These are phyloP conservation scores for Daldinia sp. DNA, from an alignment of 2,329 filamentous ascomycete species.

Conservation along the genomic window DNA sequence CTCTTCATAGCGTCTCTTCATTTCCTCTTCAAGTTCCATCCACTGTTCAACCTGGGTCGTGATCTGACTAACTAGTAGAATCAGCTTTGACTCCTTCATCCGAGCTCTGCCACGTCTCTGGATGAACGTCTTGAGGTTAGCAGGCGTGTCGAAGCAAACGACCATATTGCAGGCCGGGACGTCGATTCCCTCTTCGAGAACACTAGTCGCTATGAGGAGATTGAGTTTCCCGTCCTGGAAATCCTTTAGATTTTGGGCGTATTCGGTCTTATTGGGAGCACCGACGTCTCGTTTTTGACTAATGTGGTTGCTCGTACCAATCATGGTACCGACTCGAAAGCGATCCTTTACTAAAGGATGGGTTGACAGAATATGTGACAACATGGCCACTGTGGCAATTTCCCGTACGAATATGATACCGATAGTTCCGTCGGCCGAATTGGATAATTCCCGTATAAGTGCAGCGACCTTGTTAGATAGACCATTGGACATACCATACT, in stretches of 20 bases:
- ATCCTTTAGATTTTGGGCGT: slow-evolving; percentile 57
- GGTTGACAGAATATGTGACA: slow-evolving; percentile 67
- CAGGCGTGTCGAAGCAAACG: slow-evolving; percentile 66
- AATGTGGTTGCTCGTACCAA: slow-evolving; percentile 62
- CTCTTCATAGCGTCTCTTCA: slow-evolving; percentile 77
- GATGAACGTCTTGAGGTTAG: slow-evolving; percentile 68
- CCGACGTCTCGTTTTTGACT: slow-evolving; percentile 57
- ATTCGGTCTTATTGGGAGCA: slow-evolving; percentile 47
- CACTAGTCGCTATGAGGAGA: slow-evolving; percentile 71
- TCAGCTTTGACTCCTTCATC: slow-evolving; percentile 63
- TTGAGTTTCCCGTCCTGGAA: slow-evolving; percentile 69
- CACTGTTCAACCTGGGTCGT: slow-evolving; percentile 61
- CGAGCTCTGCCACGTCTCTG: slow-evolving; percentile 68
- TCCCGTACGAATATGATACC: slow-evolving; percentile 78
- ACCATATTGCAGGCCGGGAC: slow-evolving; percentile 73
- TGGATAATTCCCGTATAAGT: slow-evolving; percentile 66
- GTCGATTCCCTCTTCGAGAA: slow-evolving; percentile 77
- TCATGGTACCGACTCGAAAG: slow-evolving; percentile 66
- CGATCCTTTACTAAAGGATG: slow-evolving; percentile 62
- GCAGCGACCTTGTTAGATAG: slow-evolving; percentile 69
- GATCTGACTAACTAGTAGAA: slow-evolving; percentile 58
- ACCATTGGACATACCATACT: slow-evolving; percentile 45
- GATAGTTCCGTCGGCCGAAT: slow-evolving; percentile 57
- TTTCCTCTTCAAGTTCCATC: slow-evolving; percentile 75
- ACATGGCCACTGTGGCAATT: slow-evolving; percentile 69